Evolutionary conservation across 164 flowering plant species (phyloP), one percentile per base, ranked within the genome.

Genomic region (Vitis riparia): DNA sequence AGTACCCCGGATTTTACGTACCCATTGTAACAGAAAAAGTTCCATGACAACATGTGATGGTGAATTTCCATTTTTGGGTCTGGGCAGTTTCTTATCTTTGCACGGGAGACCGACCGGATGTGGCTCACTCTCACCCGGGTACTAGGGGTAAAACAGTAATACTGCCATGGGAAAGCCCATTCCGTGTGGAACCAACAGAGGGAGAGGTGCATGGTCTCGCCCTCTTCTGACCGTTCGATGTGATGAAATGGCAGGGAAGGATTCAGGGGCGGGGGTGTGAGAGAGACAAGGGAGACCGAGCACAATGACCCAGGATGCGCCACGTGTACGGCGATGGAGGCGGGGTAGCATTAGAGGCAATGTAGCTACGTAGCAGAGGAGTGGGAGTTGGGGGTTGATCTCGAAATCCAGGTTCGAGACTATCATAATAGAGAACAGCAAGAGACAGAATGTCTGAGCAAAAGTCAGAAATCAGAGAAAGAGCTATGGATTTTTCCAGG

Each of bases 391-490:
- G 44, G 44, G 44, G 44, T 5, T 2, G 17, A 15, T 32, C 51
- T 59, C 37, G 13, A 60, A 12, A 51, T 51, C 55, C 68, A 68
- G 32, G 62, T 6, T 68, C 61, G 55, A 56, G 59, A 56, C 59
- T 16, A 56, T 56, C 56, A 61, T 61, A 52, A 60, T 61, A n/a
- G 59, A 69, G 48, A 72, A 72, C 69, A 59, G 66, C 66, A 67
- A 73, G 61, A 53, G 75, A 73, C 75, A 73, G 71, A 73, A 73
- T 67, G 62, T 55, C 71, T 67, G 75, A 55, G 37, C 29, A 66
- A 72, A 44, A 9, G 51, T 63, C 68, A 64, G 68, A 51, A 1
- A 58, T 14, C 44, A 59, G 63, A 67, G 59, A 65, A 50, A 66
- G 37, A 62, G 70, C 37, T 29, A 47, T 59, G 57, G 50, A 16